A percentile compares a stretch with the other conserved stretches of the same genome.
phyloP scores from a whole-genome alignment of 306 rosid genomes.

The Pueraria montana region DNA sequence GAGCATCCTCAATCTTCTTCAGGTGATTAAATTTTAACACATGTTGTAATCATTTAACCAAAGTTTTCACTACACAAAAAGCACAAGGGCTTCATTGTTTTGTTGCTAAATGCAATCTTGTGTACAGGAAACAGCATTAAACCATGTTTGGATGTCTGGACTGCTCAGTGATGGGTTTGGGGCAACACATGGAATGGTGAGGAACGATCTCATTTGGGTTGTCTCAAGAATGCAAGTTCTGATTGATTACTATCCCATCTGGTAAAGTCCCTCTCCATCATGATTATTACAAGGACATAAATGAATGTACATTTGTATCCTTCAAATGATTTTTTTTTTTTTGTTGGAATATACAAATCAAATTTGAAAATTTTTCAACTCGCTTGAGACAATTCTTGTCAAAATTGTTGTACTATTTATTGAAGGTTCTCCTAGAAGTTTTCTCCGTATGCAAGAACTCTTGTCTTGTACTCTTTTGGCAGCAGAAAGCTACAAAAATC shows the following conservation, averaged over 20 bases:
- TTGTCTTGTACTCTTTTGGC: constrained; percentile 40
- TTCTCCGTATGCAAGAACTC: constrained; percentile 33
- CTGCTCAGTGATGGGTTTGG: constrained; percentile 94
- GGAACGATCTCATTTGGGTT: constrained; percentile 91
- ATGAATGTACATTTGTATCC: constrained; percentile 9
- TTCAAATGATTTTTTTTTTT: not conserved
- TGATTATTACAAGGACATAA: constrained; percentile 5
- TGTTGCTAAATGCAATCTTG: constrained; percentile 6
- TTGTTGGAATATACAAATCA: constrained; percentile 34
- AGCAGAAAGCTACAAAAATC: constrained; percentile 9
- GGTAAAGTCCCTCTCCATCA: constrained; percentile 59
- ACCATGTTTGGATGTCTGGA: constrained; percentile 98
- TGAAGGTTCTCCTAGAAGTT: constrained; percentile 40
- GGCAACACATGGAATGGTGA: constrained; percentile 94
- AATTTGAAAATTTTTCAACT: constrained; percentile 1
- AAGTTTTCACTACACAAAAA: not conserved
- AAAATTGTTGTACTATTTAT: constrained; percentile 38
- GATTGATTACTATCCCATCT: constrained; percentile 83
- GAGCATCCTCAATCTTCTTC: constrained; percentile 86
- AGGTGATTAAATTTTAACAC: constrained; percentile 61
- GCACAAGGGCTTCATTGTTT: constrained; percentile 18
- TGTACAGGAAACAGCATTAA: constrained; percentile 88
- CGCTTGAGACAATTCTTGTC: constrained; percentile 2
- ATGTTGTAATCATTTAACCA: not conserved
- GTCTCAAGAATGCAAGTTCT: constrained; percentile 93